Evolutionary conservation across 2,329 filamentous ascomycete genomes (phyloP).

Genomic region (Ambrosiella cleistominuta): DNA sequence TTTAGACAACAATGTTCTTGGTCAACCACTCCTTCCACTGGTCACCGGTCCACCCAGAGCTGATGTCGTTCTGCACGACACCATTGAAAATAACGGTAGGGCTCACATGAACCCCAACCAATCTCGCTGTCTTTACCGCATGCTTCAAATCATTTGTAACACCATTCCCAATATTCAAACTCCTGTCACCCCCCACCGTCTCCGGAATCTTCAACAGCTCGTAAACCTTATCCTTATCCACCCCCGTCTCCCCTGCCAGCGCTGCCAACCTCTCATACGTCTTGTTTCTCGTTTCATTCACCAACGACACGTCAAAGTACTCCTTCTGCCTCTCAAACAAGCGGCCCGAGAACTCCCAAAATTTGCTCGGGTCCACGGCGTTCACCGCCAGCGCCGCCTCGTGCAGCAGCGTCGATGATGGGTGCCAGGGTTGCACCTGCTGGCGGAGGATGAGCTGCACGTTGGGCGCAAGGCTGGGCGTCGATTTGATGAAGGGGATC

Average conservation of each 20-base stretch:
- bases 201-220: constrained; percentile 50
- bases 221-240: constrained; percentile 55
- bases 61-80: constrained; percentile 61
- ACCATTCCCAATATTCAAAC: constrained; percentile 60
- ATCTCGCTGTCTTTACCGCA: constrained; percentile 59
- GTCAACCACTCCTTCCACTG: constrained; percentile 78
- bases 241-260: constrained; percentile 49
- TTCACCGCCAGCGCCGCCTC: constrained; percentile 75
- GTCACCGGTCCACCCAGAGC: constrained; percentile 57
- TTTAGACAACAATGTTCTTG: constrained; percentile 15
- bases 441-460: constrained; percentile 73
- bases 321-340: constrained; percentile 50
- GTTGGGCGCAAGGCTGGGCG: constrained; percentile 35
- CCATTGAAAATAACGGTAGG: constrained; percentile 84
- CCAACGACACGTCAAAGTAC: constrained; percentile 73
- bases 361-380: constrained; percentile 48
- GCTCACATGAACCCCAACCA: constrained; percentile 75
- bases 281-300: constrained; percentile 66
- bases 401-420: constrained; percentile 61
- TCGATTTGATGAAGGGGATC: constrained; percentile 43
- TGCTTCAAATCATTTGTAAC: constrained; percentile 77
- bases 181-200: constrained; percentile 47
- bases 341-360: constrained; percentile 60
- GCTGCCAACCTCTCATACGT: constrained; percentile 67
- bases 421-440: constrained; percentile 91